A percentile compares a stretch with the other conserved stretches of the same genome.
Evolutionary conservation across 2,329 filamentous ascomycete genomes (phyloP).

Genomic region (Fusarium humuli): DNA sequence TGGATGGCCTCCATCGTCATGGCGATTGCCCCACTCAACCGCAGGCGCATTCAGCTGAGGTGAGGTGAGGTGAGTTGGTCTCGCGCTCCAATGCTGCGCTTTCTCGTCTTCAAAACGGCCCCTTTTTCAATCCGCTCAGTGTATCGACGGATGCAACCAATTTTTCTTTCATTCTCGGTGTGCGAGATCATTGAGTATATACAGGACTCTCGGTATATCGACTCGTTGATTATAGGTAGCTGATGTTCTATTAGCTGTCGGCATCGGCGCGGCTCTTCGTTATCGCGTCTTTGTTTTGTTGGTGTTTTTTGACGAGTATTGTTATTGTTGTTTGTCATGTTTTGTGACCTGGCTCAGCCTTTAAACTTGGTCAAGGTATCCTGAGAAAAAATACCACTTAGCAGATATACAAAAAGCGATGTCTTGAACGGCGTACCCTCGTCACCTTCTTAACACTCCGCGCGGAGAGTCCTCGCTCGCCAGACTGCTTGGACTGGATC

Average conservation of each 20-base stretch:
- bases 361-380: constrained; percentile 76
- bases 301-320: background rate
- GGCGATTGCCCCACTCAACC: constrained; percentile 40
- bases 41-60: constrained; percentile 34
- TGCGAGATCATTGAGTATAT: background rate
- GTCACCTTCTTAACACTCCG: constrained; percentile 82
- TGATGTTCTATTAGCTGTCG: background rate
- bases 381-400: constrained; percentile 53
- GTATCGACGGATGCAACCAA: background rate
- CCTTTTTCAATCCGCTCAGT: constrained; percentile 5
- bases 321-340: background rate
- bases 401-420: background rate
- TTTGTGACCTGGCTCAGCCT: constrained; percentile 59
- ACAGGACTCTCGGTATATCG: background rate
- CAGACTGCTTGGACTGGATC: constrained; percentile 78
- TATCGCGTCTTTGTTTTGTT: background rate
- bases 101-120: constrained; percentile 9
- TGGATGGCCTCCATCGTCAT: constrained; percentile 32
- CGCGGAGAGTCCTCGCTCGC: constrained; percentile 79
- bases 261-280: constrained; percentile 12
- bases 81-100: constrained; percentile 39
- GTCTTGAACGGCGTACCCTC: constrained; percentile 64
- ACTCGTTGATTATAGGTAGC: background rate
- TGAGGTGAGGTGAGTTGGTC: constrained; percentile 31
- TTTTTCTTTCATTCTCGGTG: background rate